Evolutionary conservation across 305 asterid species (phyloP), one percentile per base, ranked within the genome.

Genomic region (Fraxinus latifolia): DNA sequence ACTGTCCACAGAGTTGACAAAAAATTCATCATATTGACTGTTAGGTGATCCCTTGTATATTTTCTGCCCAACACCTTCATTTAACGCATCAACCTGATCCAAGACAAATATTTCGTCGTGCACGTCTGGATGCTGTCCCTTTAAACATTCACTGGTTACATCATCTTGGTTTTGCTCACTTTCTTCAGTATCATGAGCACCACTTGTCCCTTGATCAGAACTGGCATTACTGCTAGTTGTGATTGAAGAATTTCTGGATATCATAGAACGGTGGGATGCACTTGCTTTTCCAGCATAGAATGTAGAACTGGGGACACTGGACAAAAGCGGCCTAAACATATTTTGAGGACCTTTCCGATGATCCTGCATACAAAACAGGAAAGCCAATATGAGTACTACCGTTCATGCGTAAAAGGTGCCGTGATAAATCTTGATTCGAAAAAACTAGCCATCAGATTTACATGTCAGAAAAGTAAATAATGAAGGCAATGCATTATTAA

Each of bases 291-390:
- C 96, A 53, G 82, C 92, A 82, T 88, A 88, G 89, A 92, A 91
- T 67, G 95, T 90, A 77, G 99, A 91, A 87, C 95, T 94, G 81
- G 99, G 98, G 80, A 92, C 99, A 87, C 98, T 91, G 82, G 98
- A 94, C 85, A 96, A 83, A 82, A 96, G 91, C 37, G 99, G 99
- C 85, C 99, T 91, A 83, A 96, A 96, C 99, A 93, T 96, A 85
- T 92, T 90, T 86, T 94, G 98, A 27, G 98, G 97, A 75, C 88
- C 87, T 89, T 93, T 96, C 79, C 87, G 90, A 82, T 96, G 91
- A 82, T 96, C 98, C 99, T 94, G 90, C 86, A 87, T 44, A 85
- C 58, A 58, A 33, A 74, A 23, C 44, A 44, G 44, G 71, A 68
- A 47, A 32, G 55, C 7, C 37, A 74, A 34, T 5, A 19, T 25